Evolutionary conservation across 2,329 filamentous ascomycete genomes (phyloP), one percentile per base, ranked within the genome.

Genomic region (Colletotrichum horii): DNA sequence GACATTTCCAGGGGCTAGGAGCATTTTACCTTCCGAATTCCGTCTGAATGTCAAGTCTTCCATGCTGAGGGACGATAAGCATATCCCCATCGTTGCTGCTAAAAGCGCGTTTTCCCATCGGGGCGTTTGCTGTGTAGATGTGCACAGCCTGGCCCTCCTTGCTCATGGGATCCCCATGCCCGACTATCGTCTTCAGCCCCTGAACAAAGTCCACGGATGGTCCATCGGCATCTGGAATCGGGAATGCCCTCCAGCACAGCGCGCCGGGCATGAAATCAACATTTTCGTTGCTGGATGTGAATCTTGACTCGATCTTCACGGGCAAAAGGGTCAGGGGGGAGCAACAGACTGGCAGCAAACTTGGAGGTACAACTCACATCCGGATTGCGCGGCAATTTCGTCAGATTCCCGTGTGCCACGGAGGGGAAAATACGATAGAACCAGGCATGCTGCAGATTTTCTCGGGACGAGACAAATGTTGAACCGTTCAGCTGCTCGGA

Each of bases 21-120:
- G 11, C 38, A 66, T 15, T 26, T 22, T 79, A 84, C 83, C 87
- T 88, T n/a, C 92, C 92, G 28, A 93, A 86, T 80, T 94, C 92
- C 11, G 92, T 94, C 80, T 93, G 91, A 69, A 94, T 92, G 78
- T 93, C 91, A 16, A 93, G 83, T 4, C 88, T 85, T 43, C 92
- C 92, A 76, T 91, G 87, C 77, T 94, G 92, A 1, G 89, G 91
- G 5, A 93, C 87, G 62, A 94, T 90, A 55, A 94, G 85, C 78
- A 93, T 89, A 79, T 94, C 92, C 7, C 92, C 92, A 77, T 94
- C 92, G 16, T 90, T 89, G 78, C 88, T 89, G 78, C 84, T 85
- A 76, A 88, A 89, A 0, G 87, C 86, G 43, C 85, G 82, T 7
- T 83, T 81, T 6, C 81, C 80, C 88, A 90, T 90, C 65, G 81